These are phyloP conservation scores for Candida orba DNA, from an alignment of 805 yeast genomes.

Conservation along the genomic window DNA sequence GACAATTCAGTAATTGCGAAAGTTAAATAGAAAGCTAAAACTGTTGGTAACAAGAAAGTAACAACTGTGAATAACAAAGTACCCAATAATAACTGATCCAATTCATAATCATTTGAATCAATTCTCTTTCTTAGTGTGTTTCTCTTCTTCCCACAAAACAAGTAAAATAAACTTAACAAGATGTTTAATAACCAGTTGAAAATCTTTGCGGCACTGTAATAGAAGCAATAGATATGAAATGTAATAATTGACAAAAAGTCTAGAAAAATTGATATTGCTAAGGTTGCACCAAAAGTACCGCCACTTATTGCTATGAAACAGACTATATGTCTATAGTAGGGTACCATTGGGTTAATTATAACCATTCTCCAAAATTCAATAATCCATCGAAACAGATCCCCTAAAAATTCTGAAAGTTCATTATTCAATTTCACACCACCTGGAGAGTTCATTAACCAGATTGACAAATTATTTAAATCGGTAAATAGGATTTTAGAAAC, in stretches of 20 bases:
- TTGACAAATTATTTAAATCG: slow-evolving; percentile 41
- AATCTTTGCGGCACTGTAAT: slow-evolving; percentile 69
- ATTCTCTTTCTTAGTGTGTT: slow-evolving; percentile 80
- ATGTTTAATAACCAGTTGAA: slow-evolving; percentile 69
- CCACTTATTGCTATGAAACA: slow-evolving; percentile 33
- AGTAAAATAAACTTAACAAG: slow-evolving; percentile 65
- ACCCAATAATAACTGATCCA: slow-evolving; percentile 84
- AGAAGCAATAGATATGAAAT: slow-evolving; percentile 70
- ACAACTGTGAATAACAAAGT: slow-evolving; percentile 79
- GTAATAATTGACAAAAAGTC: slow-evolving; percentile 61
- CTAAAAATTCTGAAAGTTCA: slow-evolving; percentile 78
- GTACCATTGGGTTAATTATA: slow-evolving; percentile 23
- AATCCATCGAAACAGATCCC: slow-evolving; percentile 83
- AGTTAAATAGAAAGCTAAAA: slow-evolving; percentile 71
- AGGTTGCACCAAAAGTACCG: slow-evolving; percentile 52
- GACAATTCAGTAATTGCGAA: slow-evolving; percentile 57
- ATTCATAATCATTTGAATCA: slow-evolving; percentile 75
- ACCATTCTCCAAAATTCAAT: slow-evolving; percentile 52
- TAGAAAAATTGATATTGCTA: slow-evolving; percentile 55
- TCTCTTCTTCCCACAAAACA: slow-evolving; percentile 85
- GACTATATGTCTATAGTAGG: slow-evolving; percentile 25
- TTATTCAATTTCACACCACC: slow-evolving; percentile 90
- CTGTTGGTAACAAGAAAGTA: slow-evolving; percentile 78
- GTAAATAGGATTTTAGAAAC: slow-evolving; percentile 37
- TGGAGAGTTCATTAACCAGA: slow-evolving; percentile 82